These are phyloP conservation scores for Fulvia fulva DNA, from an alignment of 2,329 filamentous ascomycete species.

Conservation along the genomic window DNA sequence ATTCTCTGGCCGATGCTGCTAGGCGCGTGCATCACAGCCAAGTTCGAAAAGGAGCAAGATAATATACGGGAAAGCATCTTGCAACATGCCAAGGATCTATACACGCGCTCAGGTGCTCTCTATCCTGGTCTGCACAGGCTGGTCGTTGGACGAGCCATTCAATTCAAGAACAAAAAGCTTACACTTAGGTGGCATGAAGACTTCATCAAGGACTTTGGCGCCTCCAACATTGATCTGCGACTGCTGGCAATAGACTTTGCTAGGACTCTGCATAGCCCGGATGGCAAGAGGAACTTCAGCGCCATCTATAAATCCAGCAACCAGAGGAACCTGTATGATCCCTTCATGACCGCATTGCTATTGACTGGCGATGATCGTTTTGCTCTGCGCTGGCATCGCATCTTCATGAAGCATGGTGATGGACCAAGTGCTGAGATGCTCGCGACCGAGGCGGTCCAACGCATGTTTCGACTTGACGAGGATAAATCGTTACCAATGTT, in stretches of 20 bases:
- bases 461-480: slow-evolving; percentile 22
- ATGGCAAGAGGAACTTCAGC: slow-evolving; percentile 23
- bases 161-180: slow-evolving; percentile 19
- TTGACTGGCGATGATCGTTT: slow-evolving; percentile 24
- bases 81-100: slow-evolving; percentile 40
- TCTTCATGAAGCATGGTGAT: slow-evolving; percentile 37
- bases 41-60: background rate
- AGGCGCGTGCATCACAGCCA: slow-evolving; percentile 29
- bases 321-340: slow-evolving; percentile 41
- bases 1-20: slow-evolving; percentile 47
- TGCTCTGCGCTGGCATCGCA: slow-evolving; percentile 38
- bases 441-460: slow-evolving; percentile 29
- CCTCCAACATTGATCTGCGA: slow-evolving; percentile 28
- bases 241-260: slow-evolving; percentile 23
- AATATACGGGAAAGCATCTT: slow-evolving; percentile 37
- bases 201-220: slow-evolving; percentile 34
- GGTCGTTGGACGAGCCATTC: slow-evolving; percentile 42
- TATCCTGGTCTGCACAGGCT: slow-evolving; percentile 42
- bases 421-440: slow-evolving; percentile 35
- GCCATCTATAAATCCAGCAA: slow-evolving; percentile 38
- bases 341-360: slow-evolving; percentile 36
- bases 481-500: slow-evolving; percentile 23
- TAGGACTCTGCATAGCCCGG: background rate
- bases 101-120: slow-evolving; percentile 34
- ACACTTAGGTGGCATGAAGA: slow-evolving; percentile 32